Conservation (phyloP, 169 alveolate species). For the Cryptosporidium muris region DNA sequence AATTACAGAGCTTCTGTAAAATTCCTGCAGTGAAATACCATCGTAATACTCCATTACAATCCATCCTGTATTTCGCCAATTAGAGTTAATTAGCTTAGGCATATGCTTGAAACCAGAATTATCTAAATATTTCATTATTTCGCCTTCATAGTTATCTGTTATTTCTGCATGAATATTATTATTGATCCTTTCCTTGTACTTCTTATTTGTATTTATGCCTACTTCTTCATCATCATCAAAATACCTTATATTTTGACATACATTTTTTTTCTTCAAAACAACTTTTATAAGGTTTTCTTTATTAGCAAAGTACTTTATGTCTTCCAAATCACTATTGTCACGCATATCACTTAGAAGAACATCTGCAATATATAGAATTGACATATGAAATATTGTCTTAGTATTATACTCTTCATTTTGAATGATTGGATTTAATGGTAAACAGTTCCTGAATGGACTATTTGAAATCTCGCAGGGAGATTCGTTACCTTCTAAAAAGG, state of each 20-base stretch:
- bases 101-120: slow-evolving; percentile 11
- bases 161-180: neutral
- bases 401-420: neutral
- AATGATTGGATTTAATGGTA: slow-evolving; percentile 26
- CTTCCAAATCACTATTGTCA: neutral
- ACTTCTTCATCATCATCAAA: slow-evolving; percentile 7
- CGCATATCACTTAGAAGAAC: neutral
- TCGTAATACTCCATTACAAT: slow-evolving; percentile 53
- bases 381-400: slow-evolving; percentile 27
- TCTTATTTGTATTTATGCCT: neutral
- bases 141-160: slow-evolving; percentile 17
- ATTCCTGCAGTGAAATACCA: slow-evolving; percentile 59
- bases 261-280: neutral
- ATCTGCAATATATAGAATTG: slow-evolving; percentile 43
- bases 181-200: neutral
- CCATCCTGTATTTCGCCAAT: slow-evolving; percentile 69
- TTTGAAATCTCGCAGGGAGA: slow-evolving; percentile 34
- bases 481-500: neutral
- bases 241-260: neutral
- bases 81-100: slow-evolving; percentile 44
- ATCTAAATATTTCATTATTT: slow-evolving; percentile 32
- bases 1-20: slow-evolving; percentile 22
- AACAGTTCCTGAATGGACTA: slow-evolving; percentile 33
- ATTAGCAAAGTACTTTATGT: slow-evolving; percentile 7
- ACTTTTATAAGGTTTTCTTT: slow-evolving; percentile 9